Evolutionary conservation across 139 green algal species (phyloP), one percentile per base, ranked within the genome.

Genomic region (Micractinium sp.): DNA sequence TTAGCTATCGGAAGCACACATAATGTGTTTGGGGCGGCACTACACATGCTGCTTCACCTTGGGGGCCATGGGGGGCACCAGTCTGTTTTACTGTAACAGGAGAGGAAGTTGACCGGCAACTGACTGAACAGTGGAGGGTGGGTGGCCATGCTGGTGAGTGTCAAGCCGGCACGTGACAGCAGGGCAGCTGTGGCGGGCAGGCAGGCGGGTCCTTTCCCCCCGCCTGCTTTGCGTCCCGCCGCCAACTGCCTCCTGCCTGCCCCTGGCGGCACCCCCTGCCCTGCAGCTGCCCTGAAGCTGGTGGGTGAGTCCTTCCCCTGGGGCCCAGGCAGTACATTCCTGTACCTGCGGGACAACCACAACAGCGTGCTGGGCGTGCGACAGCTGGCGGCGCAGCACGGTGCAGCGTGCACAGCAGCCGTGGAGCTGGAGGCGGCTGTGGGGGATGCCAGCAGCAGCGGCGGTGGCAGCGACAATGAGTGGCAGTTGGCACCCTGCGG

Each of bases 311-410:
- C 85, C 3, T 98, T 99, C 71, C 95, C 95, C 0, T 99, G 97
- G 97, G 78, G 39, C 23, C 2, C 75, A 13, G 80, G 69, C 78
- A 93, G 85, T 67, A 33, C 77, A 0, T 95, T 96, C 61, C 63
- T 86, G 1, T 96, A 97, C 93, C 93, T 93, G 14, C 86, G 85
- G 13, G 89, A 95, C 82, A 97, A 96, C 80, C 96, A 98, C 91
- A 98, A 94, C 91, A 97, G 94, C 89, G 95, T 98, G 53, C 89
- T 99, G 85, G 97, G 96, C 1, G 94, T 99, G 33, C 86, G 96
- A 7, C 90, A 97, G 53, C 38, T 93, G 36, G 96, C 95, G 29
- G 77, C 94, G 25, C 82, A 90, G 18, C 77, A 81, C 14, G 95
- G 94, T 0, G 94, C 31, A 56, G 63, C 77, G 20, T 81, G 81